Evolutionary conservation across 1,284 basidiomycete genomes (phyloP), one percentile per base, ranked within the genome.

Genomic region (Moesziomyces parantarcticus): DNA sequence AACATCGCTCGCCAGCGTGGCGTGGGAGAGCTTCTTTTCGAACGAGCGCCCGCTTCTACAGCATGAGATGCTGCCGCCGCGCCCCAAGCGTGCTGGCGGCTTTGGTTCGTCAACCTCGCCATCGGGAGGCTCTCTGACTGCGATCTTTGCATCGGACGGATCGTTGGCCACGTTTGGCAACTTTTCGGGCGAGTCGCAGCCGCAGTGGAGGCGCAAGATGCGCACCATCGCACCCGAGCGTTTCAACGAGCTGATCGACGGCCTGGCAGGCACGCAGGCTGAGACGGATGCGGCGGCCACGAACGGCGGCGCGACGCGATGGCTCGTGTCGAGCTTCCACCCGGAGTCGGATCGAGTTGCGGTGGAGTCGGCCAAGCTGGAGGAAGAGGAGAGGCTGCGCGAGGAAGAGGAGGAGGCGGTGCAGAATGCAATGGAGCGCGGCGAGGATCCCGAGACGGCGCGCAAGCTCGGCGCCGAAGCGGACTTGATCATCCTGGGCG

Each of bases 401-500:
- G 76, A 76, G 16, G 78, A 78, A 41, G 69, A 76, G 45, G 76
- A 80, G 32, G 72, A 76, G 44, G 79, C 78, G n/a, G 65, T 83
- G 1, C 63, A 73, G 42, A 70, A 72, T 54, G 81, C 81, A 0
- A 21, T 78, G 5, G 81, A 82, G 42, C 77, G 81, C 8, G 81
- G 81, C 36, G 80, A 82, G 47, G 74, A 80, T 39, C 63, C 80
- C 2, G 65, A 72, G 26, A 55, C 79, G 6, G 79, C 81, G 41
- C 65, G 73, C 59, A 70, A 68, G 50, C 72, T 83, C 3, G 82
- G 79, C 18, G 61, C 67, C n/a, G 82, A 83, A 60, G 76, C 79
- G 10, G 82, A 83, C 40, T 67, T 82, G n/a, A 69, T 82, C 46
- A 73, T 83, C 26, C 61, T 83, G 1, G 82, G 82, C 25, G 82